A percentile compares a stretch with the other conserved stretches of the same genome.
Evolutionary conservation across 2,329 filamentous ascomycete species (phyloP).

Genomic region (Diplodia intermedia): DNA sequence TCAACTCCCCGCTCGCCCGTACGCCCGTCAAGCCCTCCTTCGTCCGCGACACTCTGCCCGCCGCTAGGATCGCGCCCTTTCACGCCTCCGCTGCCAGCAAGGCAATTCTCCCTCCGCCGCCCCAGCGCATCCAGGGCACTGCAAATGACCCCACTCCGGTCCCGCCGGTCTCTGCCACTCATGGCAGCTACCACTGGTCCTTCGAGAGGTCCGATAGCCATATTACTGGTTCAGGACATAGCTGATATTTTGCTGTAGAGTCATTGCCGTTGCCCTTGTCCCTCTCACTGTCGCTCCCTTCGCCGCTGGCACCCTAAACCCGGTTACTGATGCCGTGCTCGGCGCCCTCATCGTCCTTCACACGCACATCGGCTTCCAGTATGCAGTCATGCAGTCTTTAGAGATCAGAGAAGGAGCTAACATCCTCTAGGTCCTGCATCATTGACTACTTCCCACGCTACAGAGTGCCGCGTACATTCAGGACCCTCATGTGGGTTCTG

Average conservation of each 20-base stretch:
- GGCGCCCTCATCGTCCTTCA: slow-evolving; percentile 85
- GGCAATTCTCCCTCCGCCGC: slow-evolving; percentile 80
- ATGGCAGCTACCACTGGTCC: slow-evolving; percentile 98
- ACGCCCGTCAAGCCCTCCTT: slow-evolving; percentile 49
- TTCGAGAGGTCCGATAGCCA: slow-evolving; percentile 73
- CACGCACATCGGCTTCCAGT: slow-evolving; percentile 95
- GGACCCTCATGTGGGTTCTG: slow-evolving; percentile 76
- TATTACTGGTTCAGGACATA: slow-evolving; percentile 20
- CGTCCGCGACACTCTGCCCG: slow-evolving; percentile 51
- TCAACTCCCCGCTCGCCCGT: slow-evolving; percentile 44
- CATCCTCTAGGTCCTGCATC: slow-evolving; percentile 66
- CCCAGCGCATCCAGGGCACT: slow-evolving; percentile 82
- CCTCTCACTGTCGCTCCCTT: slow-evolving; percentile 91
- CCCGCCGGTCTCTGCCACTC: slow-evolving; percentile 73
- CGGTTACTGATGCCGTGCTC: slow-evolving; percentile 82
- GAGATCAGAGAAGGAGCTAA: slow-evolving; percentile 7
- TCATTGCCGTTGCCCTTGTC: slow-evolving; percentile 79
- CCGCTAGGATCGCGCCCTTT: slow-evolving; percentile 74
- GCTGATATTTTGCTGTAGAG: slow-evolving; percentile 54
- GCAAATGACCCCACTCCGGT: slow-evolving; percentile 85
- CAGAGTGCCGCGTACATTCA: slow-evolving; percentile 71
- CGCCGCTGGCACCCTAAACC: slow-evolving; percentile 89
- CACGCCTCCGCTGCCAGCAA: slow-evolving; percentile 76
- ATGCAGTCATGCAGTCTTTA: slow-evolving; percentile 42
- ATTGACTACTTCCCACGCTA: slow-evolving; percentile 87